Conservation (phyloP, 2,329 filamentous ascomycete genomes). For the Paraphoma chrysanthemicola region DNA sequence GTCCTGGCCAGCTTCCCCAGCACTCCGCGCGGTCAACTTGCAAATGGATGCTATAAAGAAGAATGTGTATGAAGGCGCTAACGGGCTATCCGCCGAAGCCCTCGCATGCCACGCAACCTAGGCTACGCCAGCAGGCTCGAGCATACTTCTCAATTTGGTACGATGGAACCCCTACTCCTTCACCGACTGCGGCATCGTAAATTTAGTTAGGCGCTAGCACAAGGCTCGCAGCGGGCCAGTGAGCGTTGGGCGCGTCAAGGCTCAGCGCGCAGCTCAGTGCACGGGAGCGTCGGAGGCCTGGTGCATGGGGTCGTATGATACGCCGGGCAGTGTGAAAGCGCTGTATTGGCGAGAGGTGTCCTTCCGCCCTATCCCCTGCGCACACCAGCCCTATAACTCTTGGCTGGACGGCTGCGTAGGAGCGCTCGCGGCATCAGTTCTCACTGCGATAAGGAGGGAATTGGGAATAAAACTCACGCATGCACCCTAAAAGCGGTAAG, state of each 20-base stretch:
- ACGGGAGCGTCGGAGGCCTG: constrained; percentile 31
- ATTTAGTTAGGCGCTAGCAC: constrained; percentile 38
- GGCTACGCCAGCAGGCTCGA: constrained; percentile 30
- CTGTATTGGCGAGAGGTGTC: constrained; percentile 35
- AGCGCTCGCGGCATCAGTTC: constrained; percentile 17
- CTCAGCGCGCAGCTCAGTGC: constrained; percentile 29
- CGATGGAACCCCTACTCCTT: constrained; percentile 35
- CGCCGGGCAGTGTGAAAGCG: constrained; percentile 18
- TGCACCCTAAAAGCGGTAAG: too few species aligned
- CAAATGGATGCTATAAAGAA: too few species aligned
- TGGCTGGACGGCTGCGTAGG: constrained; percentile 9
- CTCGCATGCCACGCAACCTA: constrained; percentile 30
- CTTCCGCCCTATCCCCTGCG: constrained; percentile 18
- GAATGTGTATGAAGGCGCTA: too few species aligned
- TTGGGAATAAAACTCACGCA: not conserved
- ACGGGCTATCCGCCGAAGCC: too few species aligned
- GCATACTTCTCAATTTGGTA: constrained; percentile 31
- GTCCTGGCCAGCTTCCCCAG: too few species aligned
- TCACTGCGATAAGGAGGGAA: not conserved
- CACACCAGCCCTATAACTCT: constrained; percentile 34
- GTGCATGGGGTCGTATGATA: constrained; percentile 22
- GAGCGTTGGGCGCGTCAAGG: constrained; percentile 28
- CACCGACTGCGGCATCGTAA: constrained; percentile 40
- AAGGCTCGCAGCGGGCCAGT: constrained; percentile 34
- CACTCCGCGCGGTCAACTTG: too few species aligned